Evolutionary conservation across 176 grass and related monocot genomes (phyloP).

Genomic region (Avena eriantha): DNA sequence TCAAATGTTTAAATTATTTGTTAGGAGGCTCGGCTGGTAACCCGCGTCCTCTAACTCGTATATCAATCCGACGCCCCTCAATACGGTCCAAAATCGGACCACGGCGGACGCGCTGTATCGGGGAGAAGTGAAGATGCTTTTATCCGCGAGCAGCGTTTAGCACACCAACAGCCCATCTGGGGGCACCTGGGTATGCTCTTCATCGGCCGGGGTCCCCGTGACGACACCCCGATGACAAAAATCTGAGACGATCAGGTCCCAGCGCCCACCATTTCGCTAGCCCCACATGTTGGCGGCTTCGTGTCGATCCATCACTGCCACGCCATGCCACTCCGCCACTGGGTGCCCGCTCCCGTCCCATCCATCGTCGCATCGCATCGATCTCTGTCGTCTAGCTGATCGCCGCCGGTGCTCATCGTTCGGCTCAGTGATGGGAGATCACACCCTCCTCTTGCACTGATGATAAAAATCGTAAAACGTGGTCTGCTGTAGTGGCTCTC

Average conservation of each 20-base stretch:
- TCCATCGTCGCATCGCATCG: not conserved
- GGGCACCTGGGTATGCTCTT: not conserved
- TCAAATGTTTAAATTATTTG: too few species aligned
- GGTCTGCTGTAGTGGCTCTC: not conserved
- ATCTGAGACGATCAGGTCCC: not conserved
- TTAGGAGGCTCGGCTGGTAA: too few species aligned
- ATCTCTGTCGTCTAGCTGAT: not conserved
- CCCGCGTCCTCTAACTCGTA: too few species aligned
- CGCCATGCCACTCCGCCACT: too few species aligned
- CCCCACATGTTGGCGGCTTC: constrained; percentile 8
- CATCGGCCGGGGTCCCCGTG: not conserved
- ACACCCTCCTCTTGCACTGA: not conserved
- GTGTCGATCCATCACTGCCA: not conserved
- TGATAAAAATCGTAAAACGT: not conserved
- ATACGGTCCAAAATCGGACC: too few species aligned
- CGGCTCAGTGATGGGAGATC: not conserved
- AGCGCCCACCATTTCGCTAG: not conserved
- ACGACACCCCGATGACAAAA: not conserved
- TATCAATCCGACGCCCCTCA: too few species aligned
- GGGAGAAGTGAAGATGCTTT: too few species aligned
- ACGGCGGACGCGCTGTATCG: too few species aligned
- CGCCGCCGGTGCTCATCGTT: not conserved
- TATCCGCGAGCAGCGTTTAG: too few species aligned
- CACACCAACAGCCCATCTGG: too few species aligned
- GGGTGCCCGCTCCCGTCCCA: not conserved